Conservation (phyloP, 371 early-diverging fungal species). For the Mucor circinelloides region DNA sequence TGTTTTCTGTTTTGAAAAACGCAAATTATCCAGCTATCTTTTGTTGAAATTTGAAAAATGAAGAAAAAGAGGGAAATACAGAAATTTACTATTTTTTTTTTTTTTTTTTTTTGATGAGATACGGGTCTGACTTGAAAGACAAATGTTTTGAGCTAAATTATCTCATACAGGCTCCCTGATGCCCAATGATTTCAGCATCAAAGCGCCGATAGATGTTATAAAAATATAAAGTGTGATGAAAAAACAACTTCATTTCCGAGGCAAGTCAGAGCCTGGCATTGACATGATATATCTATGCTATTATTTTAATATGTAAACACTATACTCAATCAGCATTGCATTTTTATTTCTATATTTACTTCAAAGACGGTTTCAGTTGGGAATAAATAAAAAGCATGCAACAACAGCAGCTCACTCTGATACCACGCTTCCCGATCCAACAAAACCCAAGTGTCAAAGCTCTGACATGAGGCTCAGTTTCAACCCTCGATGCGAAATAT, state of each 20-base stretch:
- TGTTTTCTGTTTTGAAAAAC: neutral
- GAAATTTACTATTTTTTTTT: neutral
- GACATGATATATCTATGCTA: too few relatives aligned
- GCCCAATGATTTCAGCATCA: constrained; percentile 4
- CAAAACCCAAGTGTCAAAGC: neutral
- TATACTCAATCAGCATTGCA: neutral
- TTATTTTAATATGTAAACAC: neutral
- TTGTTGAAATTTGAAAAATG: neutral
- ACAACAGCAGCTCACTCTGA: too few relatives aligned
- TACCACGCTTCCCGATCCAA: neutral
- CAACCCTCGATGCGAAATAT: neutral
- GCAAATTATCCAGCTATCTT: neutral
- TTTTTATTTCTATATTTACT: neutral
- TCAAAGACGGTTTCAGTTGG: neutral
- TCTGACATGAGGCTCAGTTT: neutral
- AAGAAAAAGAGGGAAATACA: neutral
- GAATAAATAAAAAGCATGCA: neutral
- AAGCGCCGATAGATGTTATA: constrained; percentile 8
- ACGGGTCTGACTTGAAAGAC: constrained; percentile 8
- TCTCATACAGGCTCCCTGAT: neutral
- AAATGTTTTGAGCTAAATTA: neutral
- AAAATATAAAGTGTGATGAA: neutral
- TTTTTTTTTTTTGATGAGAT: neutral
- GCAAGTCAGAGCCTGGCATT: neutral
- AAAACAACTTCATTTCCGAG: neutral